phyloP scores from a whole-genome alignment of 192 early-diverging fungal genomes.

The Rhizophagus sp. region DNA sequence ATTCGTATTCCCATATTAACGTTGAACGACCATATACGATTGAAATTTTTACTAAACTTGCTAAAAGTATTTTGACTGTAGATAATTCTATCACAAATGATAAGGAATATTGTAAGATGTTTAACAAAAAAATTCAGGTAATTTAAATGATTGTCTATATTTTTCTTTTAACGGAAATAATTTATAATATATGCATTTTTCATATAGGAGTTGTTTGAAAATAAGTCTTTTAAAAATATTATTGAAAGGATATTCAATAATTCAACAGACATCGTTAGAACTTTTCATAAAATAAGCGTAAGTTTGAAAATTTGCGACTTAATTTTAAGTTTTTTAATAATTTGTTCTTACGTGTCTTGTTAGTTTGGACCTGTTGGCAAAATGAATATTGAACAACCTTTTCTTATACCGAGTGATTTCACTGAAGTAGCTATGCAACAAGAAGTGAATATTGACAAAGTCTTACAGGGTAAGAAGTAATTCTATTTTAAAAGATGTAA shows the following conservation, averaged over 20 bases:
- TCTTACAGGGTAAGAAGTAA: background rate
- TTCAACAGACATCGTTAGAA: conserved; percentile 1
- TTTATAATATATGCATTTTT: background rate
- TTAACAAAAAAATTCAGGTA: conserved; percentile 54
- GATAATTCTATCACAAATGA: conserved; percentile 19
- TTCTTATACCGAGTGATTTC: background rate
- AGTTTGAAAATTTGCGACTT: background rate
- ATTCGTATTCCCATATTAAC: conserved; percentile 84
- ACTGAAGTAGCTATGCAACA: background rate
- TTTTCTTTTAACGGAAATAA: background rate
- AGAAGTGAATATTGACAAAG: background rate
- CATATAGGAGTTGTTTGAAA: conserved; percentile 2
- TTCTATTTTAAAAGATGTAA: background rate
- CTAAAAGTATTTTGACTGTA: conserved; percentile 49
- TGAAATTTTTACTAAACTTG: conserved; percentile 60
- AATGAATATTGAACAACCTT: background rate
- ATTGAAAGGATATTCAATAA: conserved; percentile 8
- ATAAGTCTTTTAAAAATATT: conserved; percentile 1
- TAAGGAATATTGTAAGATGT: conserved; percentile 38
- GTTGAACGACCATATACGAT: conserved; percentile 59
- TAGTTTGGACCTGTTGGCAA: background rate
- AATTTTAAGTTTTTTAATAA: background rate
- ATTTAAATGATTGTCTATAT: background rate
- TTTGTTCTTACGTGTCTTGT: background rate
- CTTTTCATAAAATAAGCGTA: conserved; percentile 13